These are phyloP conservation scores for Dalbergia oliveri DNA, from an alignment of 306 rosid species.

Conservation along the genomic window DNA sequence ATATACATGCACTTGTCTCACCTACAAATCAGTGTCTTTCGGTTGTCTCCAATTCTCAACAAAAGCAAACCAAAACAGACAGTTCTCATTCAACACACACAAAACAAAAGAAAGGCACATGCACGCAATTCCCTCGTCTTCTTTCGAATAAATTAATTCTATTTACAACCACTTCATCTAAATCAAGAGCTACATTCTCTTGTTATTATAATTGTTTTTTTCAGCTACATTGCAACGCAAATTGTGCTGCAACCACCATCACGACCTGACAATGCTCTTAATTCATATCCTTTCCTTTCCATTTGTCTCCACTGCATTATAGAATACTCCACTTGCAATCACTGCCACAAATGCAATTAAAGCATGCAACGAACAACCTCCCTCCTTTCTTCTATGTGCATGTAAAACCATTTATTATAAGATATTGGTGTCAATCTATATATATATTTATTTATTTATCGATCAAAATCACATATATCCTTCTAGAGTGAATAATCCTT, in stretches of 20 bases:
- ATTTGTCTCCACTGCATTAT: slow-evolving; percentile 29
- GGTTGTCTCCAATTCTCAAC: background rate
- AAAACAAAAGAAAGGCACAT: background rate
- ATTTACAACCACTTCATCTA: slow-evolving; percentile 50
- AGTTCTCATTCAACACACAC: slow-evolving; percentile 9
- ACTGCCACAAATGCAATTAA: slow-evolving; percentile 49
- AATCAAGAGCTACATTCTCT: slow-evolving; percentile 51
- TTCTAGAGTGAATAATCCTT: too few relatives aligned
- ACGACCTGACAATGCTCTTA: slow-evolving; percentile 36
- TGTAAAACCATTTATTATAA: slow-evolving; percentile 23
- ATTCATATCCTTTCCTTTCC: slow-evolving; percentile 17
- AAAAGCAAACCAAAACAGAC: slow-evolving; percentile 23
- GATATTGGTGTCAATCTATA: too few relatives aligned
- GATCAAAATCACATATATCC: too few relatives aligned
- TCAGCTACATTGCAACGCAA: slow-evolving; percentile 29
- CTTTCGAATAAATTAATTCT: slow-evolving; percentile 20
- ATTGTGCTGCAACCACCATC: slow-evolving; percentile 37
- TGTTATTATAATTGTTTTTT: background rate
- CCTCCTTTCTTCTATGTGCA: background rate
- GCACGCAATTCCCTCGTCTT: slow-evolving; percentile 37
- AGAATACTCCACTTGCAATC: slow-evolving; percentile 50
- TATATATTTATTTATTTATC: too few relatives aligned
- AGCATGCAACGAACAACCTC: slow-evolving; percentile 33
- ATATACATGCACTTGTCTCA: background rate
- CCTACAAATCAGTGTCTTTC: background rate